Conservation (phyloP, 345 rosid species). For the Xanthoceras sorbifolium region DNA sequence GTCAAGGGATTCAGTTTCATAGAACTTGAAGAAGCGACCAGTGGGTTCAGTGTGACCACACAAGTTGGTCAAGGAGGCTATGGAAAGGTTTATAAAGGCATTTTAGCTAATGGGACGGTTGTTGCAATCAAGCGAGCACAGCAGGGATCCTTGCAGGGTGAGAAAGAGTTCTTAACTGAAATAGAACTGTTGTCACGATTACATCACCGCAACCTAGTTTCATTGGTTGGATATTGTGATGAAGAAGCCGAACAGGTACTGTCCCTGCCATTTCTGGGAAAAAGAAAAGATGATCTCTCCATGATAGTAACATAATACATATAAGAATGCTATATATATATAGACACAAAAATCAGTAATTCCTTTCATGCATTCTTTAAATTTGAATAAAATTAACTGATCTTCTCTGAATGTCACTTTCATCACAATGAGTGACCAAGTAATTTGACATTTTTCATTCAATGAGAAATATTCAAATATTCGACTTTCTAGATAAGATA, state of each 20-base stretch:
- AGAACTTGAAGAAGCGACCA: slow-evolving; percentile 48
- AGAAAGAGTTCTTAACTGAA: slow-evolving; percentile 54
- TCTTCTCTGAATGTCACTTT: too few species aligned
- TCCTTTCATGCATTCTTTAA: too few species aligned
- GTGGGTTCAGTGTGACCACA: slow-evolving; percentile 28
- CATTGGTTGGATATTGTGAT: slow-evolving; percentile 55
- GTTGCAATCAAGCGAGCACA: slow-evolving; percentile 60
- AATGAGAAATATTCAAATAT: background rate
- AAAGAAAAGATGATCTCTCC: too few species aligned
- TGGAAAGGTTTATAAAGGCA: slow-evolving; percentile 57
- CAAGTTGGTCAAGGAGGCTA: slow-evolving; percentile 59
- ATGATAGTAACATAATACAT: too few species aligned
- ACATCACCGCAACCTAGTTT: slow-evolving; percentile 65
- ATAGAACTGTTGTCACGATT: slow-evolving; percentile 50
- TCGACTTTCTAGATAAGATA: background rate
- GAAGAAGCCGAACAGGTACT: slow-evolving; percentile 50
- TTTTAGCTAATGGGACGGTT: slow-evolving; percentile 40
- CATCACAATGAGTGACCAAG: too few species aligned
- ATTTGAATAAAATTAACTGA: too few species aligned
- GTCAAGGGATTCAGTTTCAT: slow-evolving; percentile 44
- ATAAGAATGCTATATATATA: too few species aligned
- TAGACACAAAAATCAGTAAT: too few species aligned
- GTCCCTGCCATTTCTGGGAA: background rate
- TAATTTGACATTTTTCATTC: too few species aligned
- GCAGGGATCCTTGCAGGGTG: slow-evolving; percentile 48